Evolutionary conservation across 2,329 filamentous ascomycete genomes (phyloP).

Genomic region (Fusarium nelsonii): DNA sequence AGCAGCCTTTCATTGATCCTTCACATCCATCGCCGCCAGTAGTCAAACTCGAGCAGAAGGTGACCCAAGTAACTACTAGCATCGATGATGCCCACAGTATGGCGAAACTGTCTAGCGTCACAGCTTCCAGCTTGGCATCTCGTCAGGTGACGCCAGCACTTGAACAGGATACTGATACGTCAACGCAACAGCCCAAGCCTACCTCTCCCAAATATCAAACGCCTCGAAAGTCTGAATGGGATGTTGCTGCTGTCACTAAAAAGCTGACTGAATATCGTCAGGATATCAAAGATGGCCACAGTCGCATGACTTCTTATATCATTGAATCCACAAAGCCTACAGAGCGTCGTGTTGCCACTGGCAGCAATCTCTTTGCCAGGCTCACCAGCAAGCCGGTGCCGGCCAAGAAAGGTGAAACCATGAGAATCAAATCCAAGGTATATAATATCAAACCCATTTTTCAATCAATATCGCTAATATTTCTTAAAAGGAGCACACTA

Average conservation of each 20-base stretch:
- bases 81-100: conserved; percentile 42
- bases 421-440: conserved; percentile 67
- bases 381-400: conserved; percentile 55
- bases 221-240: conserved; percentile 54
- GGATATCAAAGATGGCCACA: conserved; percentile 61
- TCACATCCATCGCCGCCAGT: conserved; percentile 2
- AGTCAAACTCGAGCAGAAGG: conserved; percentile 20
- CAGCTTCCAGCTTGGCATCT: conserved; percentile 33
- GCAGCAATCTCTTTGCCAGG: conserved; percentile 62
- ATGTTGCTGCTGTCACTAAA: conserved; percentile 57
- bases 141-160: conserved; percentile 46
- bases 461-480: conserved; percentile 28
- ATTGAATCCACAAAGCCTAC: conserved; percentile 60
- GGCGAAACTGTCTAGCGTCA: conserved; percentile 41
- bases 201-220: conserved; percentile 43
- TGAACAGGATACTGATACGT: conserved; percentile 29
- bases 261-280: conserved; percentile 56
- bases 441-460: conserved; percentile 15
- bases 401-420: conserved; percentile 55
- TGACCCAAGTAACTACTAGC: conserved; percentile 17
- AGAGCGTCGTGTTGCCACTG: conserved; percentile 56
- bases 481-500: conserved; percentile 57
- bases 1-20: conserved; percentile 11
- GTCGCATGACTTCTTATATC: conserved; percentile 59
- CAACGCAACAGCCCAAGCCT: conserved; percentile 18